Base-by-base conservation (phyloP, 2,329 filamentous ascomycete genomes). In the Sarocladiaceae sp. region DNA sequence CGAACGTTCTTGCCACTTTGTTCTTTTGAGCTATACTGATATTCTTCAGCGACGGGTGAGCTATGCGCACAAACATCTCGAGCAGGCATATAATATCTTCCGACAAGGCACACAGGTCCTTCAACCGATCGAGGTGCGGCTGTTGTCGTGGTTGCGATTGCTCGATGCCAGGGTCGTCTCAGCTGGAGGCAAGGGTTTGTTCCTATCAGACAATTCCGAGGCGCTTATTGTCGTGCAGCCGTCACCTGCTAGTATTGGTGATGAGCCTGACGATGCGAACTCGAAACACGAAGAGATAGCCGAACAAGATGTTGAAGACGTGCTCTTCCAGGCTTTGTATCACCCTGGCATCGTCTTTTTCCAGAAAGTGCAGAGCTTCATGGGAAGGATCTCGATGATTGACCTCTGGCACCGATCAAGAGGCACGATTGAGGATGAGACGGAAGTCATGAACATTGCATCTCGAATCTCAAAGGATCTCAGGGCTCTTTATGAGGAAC, bases 331-430 rank as follows among this genome's bases (percentile, higher is more conserved):
- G 54, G 71, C 77, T 0, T 62, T 81, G 2, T 80, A 79, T 55
- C 74, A 78, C 15, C 78, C 77, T 0, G 77, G 77, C 0, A 73
- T 80, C 23, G 66, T 77, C 3, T 82, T 83, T 60, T 82, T 79
- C 57, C 78, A 82, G 52, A 78, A 80, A 54, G 76, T 81, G 0
- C 78, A 79, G 59, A 77, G 74, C 35, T 80, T 81, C 59, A 79
- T 80, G 66, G 78, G 78, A 2, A 70, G 76, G 4, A 80, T 82
- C 46, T 77, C 78, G 5, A 72, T 74, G 52, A 80, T 82, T 51
- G 77, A 81, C 52, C 77, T 72, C 1, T 81, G 77, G 75, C 78
- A 82, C 60, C 72, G 78, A 11, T 72, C 71, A 20, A 71, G 78
- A 7, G 77, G 78, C 4, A 82, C 77, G 0, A 77, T 82, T 10